Percentiles rank a stretch among this genome's conserved stretches.
Evolutionary conservation across 2,329 filamentous ascomycete genomes (phyloP).

Genomic region (Trichoderma sp.): DNA sequence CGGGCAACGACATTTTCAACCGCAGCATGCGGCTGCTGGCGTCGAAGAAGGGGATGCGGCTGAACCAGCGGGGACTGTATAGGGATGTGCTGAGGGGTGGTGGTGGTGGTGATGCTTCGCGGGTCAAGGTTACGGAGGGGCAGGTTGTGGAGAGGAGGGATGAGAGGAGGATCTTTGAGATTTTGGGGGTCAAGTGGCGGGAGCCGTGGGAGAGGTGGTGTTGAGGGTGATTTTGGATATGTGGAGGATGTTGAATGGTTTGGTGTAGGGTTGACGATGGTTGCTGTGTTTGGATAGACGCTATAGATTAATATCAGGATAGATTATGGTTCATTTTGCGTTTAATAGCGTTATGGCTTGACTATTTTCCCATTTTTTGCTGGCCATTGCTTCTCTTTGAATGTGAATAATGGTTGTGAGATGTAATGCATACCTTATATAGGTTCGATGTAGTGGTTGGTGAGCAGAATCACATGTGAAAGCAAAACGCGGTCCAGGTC

Average conservation of each 20-base stretch:
- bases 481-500: too few species aligned
- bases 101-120: conserved; percentile 36
- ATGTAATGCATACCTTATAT: neutral
- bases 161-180: conserved; percentile 79
- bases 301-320: too few species aligned
- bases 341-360: too few species aligned
- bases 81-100: conserved; percentile 65
- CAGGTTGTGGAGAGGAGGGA: conserved; percentile 71
- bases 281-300: too few species aligned
- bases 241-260: neutral
- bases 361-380: too few species aligned
- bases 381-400: too few species aligned
- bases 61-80: conserved; percentile 84
- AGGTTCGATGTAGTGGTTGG: neutral
- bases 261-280: neutral
- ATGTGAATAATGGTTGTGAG: neutral
- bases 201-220: conserved; percentile 76
- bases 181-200: conserved; percentile 82
- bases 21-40: conserved; percentile 80
- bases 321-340: too few species aligned
- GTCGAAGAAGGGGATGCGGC: conserved; percentile 75
- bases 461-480: neutral
- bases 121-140: conserved; percentile 67
- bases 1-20: conserved; percentile 94
- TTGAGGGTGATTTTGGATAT: conserved; percentile 42